A percentile compares a stretch with the other conserved stretches of the same genome.
phyloP scores from a whole-genome alignment of 306 rosid species.

The Pyrus betulifolia region DNA sequence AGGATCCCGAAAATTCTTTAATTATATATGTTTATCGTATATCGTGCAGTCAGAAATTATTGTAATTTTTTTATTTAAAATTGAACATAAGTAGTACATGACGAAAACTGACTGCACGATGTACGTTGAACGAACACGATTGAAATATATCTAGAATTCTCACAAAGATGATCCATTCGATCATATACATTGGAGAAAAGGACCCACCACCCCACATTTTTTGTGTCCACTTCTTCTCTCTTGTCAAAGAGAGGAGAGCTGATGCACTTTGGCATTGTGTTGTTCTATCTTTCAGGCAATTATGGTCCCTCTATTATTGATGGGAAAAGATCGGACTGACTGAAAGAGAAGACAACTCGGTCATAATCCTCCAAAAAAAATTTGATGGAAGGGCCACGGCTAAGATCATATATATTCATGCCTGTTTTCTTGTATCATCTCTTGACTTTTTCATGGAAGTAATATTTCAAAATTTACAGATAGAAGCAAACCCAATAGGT shows the following conservation, averaged over 20 bases:
- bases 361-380: neutral
- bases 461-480: neutral
- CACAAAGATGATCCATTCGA: neutral
- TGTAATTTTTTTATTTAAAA: too few species aligned
- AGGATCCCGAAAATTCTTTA: accelerated
- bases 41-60: too few species aligned
- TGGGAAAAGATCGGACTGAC: neutral
- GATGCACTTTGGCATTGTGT: neutral
- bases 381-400: neutral
- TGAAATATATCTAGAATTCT: accelerated
- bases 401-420: neutral
- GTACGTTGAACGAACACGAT: too few species aligned
- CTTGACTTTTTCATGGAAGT: neutral
- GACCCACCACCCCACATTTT: slow-evolving; percentile 6
- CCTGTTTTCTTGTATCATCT: neutral
- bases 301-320: neutral
- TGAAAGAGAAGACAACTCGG: neutral
- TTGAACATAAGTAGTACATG: too few species aligned
- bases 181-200: neutral
- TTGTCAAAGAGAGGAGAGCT: neutral
- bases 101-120: accelerated
- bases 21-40: accelerated
- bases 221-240: slow-evolving; percentile 1
- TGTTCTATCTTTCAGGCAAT: slow-evolving; percentile 13
- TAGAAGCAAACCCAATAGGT: neutral